These are phyloP conservation scores for Penicillium freii DNA, from an alignment of 2,329 filamentous ascomycete genomes.

Conservation along the genomic window DNA sequence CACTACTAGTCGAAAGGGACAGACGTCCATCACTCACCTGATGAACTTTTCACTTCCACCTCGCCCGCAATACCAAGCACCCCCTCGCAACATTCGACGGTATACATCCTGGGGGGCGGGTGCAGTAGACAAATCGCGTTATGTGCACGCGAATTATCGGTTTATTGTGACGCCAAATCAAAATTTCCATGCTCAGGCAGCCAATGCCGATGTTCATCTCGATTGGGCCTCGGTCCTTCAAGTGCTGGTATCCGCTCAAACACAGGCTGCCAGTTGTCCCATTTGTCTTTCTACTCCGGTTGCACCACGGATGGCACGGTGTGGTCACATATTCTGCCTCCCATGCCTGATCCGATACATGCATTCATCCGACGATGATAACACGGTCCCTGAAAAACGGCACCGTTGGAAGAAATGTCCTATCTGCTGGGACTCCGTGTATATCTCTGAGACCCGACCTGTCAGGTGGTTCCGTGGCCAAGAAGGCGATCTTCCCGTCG, in stretches of 20 bases:
- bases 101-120: conserved; percentile 80
- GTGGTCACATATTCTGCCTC: conserved; percentile 94
- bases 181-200: conserved; percentile 75
- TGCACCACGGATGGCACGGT: conserved; percentile 93
- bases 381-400: conserved; percentile 62
- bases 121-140: conserved; percentile 84
- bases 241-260: conserved; percentile 84
- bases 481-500: conserved; percentile 73
- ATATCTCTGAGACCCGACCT: conserved; percentile 82
- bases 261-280: conserved; percentile 83
- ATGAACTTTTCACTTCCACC: conserved; percentile 86
- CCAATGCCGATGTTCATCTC: conserved; percentile 82
- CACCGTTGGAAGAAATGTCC: conserved; percentile 91
- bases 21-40: conserved; percentile 94
- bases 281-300: conserved; percentile 93
- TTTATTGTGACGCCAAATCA: conserved; percentile 86
- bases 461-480: conserved; percentile 90
- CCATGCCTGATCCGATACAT: conserved; percentile 94
- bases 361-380: conserved; percentile 77
- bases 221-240: conserved; percentile 91
- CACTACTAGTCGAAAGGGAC: conserved; percentile 73
- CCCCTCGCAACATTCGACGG: conserved; percentile 62
- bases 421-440: conserved; percentile 92
- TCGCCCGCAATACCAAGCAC: conserved; percentile 59
- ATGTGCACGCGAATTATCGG: conserved; percentile 94